Conservation (phyloP, 2,329 filamentous ascomycete species). For the Phialophora verrucosa region DNA sequence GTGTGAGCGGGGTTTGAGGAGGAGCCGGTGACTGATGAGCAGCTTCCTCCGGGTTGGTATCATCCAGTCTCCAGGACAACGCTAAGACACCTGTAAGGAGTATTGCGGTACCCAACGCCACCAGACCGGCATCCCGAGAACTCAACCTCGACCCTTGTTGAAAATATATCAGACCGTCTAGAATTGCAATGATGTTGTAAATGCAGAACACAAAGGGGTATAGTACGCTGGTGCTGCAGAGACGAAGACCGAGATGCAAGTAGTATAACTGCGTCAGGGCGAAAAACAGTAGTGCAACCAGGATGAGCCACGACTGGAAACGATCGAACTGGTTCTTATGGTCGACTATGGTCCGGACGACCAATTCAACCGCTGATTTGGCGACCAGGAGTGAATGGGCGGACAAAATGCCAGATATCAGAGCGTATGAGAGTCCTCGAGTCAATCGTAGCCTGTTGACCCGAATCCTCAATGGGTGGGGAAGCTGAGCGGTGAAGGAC, state of each 20-base stretch:
- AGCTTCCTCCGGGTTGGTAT: slow-evolving; percentile 52
- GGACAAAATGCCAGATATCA: slow-evolving; percentile 89
- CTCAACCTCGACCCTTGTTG: slow-evolving; percentile 81
- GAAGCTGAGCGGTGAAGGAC: slow-evolving; percentile 49
- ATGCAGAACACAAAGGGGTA: slow-evolving; percentile 98
- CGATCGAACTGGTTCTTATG: slow-evolving; percentile 86
- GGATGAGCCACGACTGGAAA: slow-evolving; percentile 93
- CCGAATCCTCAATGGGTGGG: slow-evolving; percentile 44
- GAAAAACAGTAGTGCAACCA: slow-evolving; percentile 78
- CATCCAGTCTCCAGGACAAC: slow-evolving; percentile 89
- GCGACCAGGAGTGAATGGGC: slow-evolving; percentile 92
- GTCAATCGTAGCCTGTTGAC: slow-evolving; percentile 73
- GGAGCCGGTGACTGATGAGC: slow-evolving; percentile 44
- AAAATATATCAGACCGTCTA: slow-evolving; percentile 97
- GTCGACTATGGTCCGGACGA: slow-evolving; percentile 85
- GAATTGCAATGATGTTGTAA: slow-evolving; percentile 98
- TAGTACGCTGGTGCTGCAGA: slow-evolving; percentile 92
- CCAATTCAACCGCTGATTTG: slow-evolving; percentile 93
- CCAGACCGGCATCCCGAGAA: slow-evolving; percentile 70
- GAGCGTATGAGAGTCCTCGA: slow-evolving; percentile 84
- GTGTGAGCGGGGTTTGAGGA: slow-evolving; percentile 70
- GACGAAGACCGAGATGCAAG: slow-evolving; percentile 87
- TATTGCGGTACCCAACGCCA: slow-evolving; percentile 84
- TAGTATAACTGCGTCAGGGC: slow-evolving; percentile 94
- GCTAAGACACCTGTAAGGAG: slow-evolving; percentile 86